Evolutionary conservation across 2,329 filamentous ascomycete genomes (phyloP).

Genomic region (Penicillium nordicum): DNA sequence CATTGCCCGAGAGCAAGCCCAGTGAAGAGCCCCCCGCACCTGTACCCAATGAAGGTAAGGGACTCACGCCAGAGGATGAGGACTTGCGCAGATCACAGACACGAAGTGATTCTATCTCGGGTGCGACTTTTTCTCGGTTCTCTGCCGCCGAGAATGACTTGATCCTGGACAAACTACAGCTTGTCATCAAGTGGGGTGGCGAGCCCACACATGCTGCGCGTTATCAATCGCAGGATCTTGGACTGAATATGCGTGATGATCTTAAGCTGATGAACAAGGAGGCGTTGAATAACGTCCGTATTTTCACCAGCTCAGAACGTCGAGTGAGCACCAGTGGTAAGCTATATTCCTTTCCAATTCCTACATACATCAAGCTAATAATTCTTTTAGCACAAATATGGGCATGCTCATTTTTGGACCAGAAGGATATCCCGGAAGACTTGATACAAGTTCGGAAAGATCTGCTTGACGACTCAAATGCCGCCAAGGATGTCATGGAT

Average conservation of each 20-base stretch:
- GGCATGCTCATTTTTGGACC: conserved; percentile 80
- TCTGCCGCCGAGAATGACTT: conserved; percentile 90
- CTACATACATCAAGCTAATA: conserved; percentile 10
- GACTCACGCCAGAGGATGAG: conserved; percentile 23
- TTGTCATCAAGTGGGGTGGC: conserved; percentile 98
- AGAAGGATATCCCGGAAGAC: conserved; percentile 79
- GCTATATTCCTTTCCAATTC: conserved; percentile 15
- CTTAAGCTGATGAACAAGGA: conserved; percentile 88
- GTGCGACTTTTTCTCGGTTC: conserved; percentile 87
- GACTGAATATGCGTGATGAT: conserved; percentile 93
- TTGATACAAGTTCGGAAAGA: conserved; percentile 92
- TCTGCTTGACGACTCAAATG: conserved; percentile 93
- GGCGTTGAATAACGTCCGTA: conserved; percentile 84
- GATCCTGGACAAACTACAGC: conserved; percentile 89
- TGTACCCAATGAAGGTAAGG: conserved; percentile 20
- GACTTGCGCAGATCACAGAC: conserved; percentile 51
- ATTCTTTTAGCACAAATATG: conserved; percentile 74
- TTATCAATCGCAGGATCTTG: conserved; percentile 93
- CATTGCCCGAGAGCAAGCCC: conserved; percentile 8
- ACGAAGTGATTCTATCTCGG: conserved; percentile 80
- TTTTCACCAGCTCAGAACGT: conserved; percentile 93
- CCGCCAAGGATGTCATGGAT: conserved; percentile 98
- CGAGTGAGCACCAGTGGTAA: conserved; percentile 80
- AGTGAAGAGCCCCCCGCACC: conserved; percentile 25
- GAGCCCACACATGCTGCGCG: conserved; percentile 96